Percentiles rank a stretch among this genome's conserved stretches.
phyloP scores from a whole-genome alignment of 2,329 filamentous ascomycete genomes.

The Aspergillus costaricaensis region DNA sequence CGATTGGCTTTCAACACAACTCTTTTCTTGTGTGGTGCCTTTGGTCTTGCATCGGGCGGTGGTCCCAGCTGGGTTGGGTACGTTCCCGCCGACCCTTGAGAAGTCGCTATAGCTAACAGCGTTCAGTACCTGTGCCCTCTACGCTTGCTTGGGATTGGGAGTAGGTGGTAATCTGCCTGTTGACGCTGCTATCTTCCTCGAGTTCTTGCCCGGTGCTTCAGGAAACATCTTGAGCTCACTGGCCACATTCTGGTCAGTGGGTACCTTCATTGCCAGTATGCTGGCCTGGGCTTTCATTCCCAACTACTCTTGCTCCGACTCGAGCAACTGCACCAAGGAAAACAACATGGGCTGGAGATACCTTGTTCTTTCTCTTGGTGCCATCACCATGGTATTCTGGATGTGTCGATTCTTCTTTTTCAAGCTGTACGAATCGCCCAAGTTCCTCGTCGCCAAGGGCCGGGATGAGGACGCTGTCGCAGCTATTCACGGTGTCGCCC shows the following conservation, averaged over 20 bases:
- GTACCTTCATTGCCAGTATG: constrained; percentile 37
- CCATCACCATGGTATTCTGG: constrained; percentile 70
- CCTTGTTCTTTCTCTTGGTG: constrained; percentile 68
- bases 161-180: constrained; percentile 78
- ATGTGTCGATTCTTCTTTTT: constrained; percentile 76
- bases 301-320: constrained; percentile 56
- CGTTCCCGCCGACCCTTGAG: constrained; percentile 21
- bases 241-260: constrained; percentile 80
- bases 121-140: constrained; percentile 9
- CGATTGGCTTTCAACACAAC: constrained; percentile 79
- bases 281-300: constrained; percentile 76
- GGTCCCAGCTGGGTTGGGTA: no score
- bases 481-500: no score
- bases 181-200: constrained; percentile 77
- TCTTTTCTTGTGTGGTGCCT: constrained; percentile 70
- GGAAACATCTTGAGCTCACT: constrained; percentile 71
- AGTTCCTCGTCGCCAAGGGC: constrained; percentile 69
- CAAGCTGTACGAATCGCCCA: constrained; percentile 80
- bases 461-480: no score
- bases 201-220: constrained; percentile 73
- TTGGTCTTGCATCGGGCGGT: constrained; percentile 70
- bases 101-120: not conserved
- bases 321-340: constrained; percentile 44
- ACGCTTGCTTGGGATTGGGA: constrained; percentile 27
- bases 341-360: constrained; percentile 72